These are phyloP conservation scores for Paraphaeosphaeria sporulosa DNA, from an alignment of 2,329 filamentous ascomycete species.

Conservation along the genomic window DNA sequence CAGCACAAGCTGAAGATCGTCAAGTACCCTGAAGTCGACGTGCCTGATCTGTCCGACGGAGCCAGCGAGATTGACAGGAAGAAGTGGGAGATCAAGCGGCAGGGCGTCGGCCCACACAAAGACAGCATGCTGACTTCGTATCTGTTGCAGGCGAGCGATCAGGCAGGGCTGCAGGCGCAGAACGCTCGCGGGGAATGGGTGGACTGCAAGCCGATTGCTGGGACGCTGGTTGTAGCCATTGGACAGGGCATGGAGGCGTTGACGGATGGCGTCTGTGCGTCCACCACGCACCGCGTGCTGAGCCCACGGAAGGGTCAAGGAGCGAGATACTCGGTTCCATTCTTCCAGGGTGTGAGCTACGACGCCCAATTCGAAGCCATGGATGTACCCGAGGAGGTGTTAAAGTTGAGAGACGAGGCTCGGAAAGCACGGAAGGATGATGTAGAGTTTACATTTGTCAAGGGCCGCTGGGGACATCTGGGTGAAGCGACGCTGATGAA, in stretches of 20 bases:
- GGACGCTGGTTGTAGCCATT: slow-evolving; percentile 85
- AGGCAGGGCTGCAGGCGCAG: slow-evolving; percentile 82
- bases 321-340: slow-evolving; percentile 80
- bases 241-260: slow-evolving; percentile 87
- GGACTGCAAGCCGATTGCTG: slow-evolving; percentile 76
- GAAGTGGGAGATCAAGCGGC: slow-evolving; percentile 63
- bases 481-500: slow-evolving; percentile 88
- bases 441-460: slow-evolving; percentile 86
- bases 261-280: slow-evolving; percentile 80
- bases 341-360: slow-evolving; percentile 86
- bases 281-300: slow-evolving; percentile 85
- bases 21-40: slow-evolving; percentile 75
- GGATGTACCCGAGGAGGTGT: slow-evolving; percentile 70
- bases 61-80: slow-evolving; percentile 46
- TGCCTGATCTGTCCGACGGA: slow-evolving; percentile 35
- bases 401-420: slow-evolving; percentile 67
- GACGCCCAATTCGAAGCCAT: slow-evolving; percentile 82
- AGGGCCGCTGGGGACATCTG: slow-evolving; percentile 69
- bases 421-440: slow-evolving; percentile 68
- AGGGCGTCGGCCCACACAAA: slow-evolving; percentile 79
- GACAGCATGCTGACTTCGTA: slow-evolving; percentile 86
- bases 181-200: slow-evolving; percentile 82
- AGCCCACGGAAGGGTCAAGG: slow-evolving; percentile 74
- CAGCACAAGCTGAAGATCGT: slow-evolving; percentile 93
- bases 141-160: slow-evolving; percentile 79